Evolutionary conservation across 352 stramenopile species (phyloP), one percentile per base, ranked within the genome.

Genomic region (Globisporangium recalcitrans): DNA sequence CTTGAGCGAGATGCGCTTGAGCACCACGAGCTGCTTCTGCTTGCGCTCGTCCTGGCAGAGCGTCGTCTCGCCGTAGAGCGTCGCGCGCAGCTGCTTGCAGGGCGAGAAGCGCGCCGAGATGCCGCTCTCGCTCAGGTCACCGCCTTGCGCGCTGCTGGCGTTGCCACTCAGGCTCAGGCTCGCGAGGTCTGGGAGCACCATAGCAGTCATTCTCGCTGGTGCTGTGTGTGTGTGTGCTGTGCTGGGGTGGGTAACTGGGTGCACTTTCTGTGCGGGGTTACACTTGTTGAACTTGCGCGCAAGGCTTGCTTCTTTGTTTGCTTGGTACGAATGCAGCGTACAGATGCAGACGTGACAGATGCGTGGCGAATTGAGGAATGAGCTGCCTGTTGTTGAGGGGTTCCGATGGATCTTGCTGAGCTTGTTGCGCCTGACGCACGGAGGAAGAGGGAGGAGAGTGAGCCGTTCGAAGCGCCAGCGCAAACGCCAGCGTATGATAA

Each of bases 11-110:
- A 82, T 65, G 27, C 75, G 76, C 64, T 88, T 88, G 65, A 88
- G 71, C 56, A 86, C 79, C 14, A 85, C 73, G 31, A 79, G 65
- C 67, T 78, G 69, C 44, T 75, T 60, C 34, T 52, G 38, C 4
- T 58, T 63, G 11, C 46, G 47, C 22, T 69, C 54, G 49, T 85
- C 77, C 21, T 69, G 71, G 60, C 73, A 85, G 10, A 89, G 67
- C 27, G 70, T 62, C n/a, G 72, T 83, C 60, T 87, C 74, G 52
- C 77, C 77, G 59, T 83, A 86, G 32, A 86, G 65, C 29, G 80
- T 85, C 59, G 68, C 59, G 52, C 71, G 71, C 6, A 88, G 62
- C 27, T 74, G 71, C 19, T 74, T 71, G 62, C 66, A 61, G 2
- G 61, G 40, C 10, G 64, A 62, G 68, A 75, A 88, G 60, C 75